These are phyloP conservation scores for Hypomontagnella submonticulosa DNA, from an alignment of 495 filamentous ascomycete genomes.

Conservation along the genomic window DNA sequence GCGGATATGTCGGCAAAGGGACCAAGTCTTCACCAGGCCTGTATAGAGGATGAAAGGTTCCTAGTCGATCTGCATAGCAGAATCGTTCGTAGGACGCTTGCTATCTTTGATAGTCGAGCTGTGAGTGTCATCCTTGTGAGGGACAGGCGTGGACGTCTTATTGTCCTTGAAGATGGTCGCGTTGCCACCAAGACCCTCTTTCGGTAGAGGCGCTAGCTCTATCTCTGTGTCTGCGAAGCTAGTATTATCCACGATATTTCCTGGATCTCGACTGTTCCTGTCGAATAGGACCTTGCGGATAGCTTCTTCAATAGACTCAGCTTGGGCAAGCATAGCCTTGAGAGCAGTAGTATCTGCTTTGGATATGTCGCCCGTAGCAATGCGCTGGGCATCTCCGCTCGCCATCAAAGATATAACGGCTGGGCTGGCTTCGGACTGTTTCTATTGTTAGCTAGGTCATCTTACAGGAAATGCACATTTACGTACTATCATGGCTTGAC, in stretches of 20 bases:
- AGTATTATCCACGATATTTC: conserved; percentile 1
- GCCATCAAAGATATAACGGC: conserved; percentile 51
- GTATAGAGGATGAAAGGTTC: background rate
- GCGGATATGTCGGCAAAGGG: conserved; percentile 5
- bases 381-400: conserved; percentile 45
- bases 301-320: conserved; percentile 31
- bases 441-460: conserved; percentile 31
- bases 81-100: conserved; percentile 23
- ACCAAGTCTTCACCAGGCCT: background rate
- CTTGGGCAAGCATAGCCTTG: conserved; percentile 44
- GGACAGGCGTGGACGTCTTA: conserved; percentile 2
- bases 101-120: conserved; percentile 15
- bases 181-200: conserved; percentile 28
- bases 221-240: conserved; percentile 1
- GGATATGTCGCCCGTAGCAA: conserved; percentile 41
- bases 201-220: conserved; percentile 5
- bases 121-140: conserved; percentile 2
- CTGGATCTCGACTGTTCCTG: conserved; percentile 10
- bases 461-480: background rate
- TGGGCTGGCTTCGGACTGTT: conserved; percentile 52
- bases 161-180: conserved; percentile 33
- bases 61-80: conserved; percentile 48
- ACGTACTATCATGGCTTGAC: conserved; percentile 59
- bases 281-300: conserved; percentile 32
- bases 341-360: conserved; percentile 40